Percentiles rank a stretch among this genome's conserved stretches.
These are phyloP conservation scores for Deinandra increscens DNA, from an alignment of 129 eudicot species.

Conservation along the genomic window DNA sequence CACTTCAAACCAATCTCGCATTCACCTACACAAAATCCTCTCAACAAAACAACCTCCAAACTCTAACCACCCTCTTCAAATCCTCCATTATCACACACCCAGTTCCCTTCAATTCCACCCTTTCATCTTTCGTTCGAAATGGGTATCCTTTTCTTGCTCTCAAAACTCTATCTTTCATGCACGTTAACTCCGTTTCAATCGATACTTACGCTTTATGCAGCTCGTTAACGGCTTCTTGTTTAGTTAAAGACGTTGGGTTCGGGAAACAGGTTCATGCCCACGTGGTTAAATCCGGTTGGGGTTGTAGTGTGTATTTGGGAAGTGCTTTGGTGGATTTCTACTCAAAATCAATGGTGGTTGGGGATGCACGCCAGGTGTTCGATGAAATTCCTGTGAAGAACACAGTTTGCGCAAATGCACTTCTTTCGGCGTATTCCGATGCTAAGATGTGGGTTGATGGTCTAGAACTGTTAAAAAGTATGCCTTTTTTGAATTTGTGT, in stretches of 20 bases:
- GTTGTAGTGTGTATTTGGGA: conserved; percentile 70
- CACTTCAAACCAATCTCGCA: conserved; percentile 51
- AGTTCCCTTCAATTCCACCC: conserved; percentile 57
- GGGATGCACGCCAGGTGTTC: conserved; percentile 60
- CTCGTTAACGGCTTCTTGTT: conserved; percentile 53
- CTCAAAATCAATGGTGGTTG: conserved; percentile 33
- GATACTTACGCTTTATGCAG: conserved; percentile 72
- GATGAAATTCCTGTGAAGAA: conserved; percentile 78
- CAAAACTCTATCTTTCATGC: conserved; percentile 64
- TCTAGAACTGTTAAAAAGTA: conserved; percentile 37
- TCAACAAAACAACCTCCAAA: conserved; percentile 27
- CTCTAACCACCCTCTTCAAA: conserved; percentile 49
- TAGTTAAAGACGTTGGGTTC: conserved; percentile 24
- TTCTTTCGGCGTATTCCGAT: conserved; percentile 66
- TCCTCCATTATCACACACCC: conserved; percentile 54
- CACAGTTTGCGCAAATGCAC: conserved; percentile 61
- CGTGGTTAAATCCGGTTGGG: conserved; percentile 71
- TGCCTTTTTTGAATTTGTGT: conserved; percentile 45
- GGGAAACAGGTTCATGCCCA: conserved; percentile 59
- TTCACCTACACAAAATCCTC: conserved; percentile 39
- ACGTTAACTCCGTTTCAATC: conserved; percentile 41
- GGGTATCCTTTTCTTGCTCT: conserved; percentile 53
- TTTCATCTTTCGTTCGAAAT: conserved; percentile 45
- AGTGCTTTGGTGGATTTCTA: conserved; percentile 74
- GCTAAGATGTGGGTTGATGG: conserved; percentile 67